Percentiles rank a stretch among this genome's conserved stretches.
phyloP scores from a whole-genome alignment of 2,329 filamentous ascomycete species.

The Chalaropsis thielavioides region DNA sequence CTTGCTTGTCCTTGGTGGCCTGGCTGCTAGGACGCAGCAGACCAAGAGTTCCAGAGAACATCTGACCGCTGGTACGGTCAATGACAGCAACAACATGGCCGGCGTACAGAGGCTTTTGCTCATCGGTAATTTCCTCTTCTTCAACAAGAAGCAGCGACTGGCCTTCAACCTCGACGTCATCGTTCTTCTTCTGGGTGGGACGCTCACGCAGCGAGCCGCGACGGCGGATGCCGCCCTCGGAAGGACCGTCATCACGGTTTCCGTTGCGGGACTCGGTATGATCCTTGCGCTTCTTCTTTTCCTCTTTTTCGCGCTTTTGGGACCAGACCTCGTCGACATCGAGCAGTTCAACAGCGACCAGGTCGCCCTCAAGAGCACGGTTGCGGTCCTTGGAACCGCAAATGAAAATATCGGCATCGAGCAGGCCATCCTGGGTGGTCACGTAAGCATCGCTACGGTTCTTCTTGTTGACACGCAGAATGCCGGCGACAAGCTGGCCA shows the following conservation, averaged over 20 bases:
- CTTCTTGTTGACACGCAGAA: constrained; percentile 98
- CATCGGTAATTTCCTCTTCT: constrained; percentile 96
- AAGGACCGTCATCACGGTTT: constrained; percentile 50
- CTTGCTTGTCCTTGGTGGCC: constrained; percentile 98
- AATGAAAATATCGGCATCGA: constrained; percentile 98
- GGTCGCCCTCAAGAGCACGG: constrained; percentile 85
- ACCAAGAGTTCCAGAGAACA: constrained; percentile 95
- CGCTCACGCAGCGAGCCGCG: constrained; percentile 91
- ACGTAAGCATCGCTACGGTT: constrained; percentile 98
- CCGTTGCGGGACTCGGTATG: constrained; percentile 80
- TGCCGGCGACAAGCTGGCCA: constrained; percentile 88
- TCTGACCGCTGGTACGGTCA: constrained; percentile 91
- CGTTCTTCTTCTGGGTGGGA: constrained; percentile 98
- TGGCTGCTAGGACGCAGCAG: constrained; percentile 92
- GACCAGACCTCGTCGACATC: constrained; percentile 98
- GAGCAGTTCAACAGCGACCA: constrained; percentile 88
- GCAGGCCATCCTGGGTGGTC: constrained; percentile 68
- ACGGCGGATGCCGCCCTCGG: constrained; percentile 75
- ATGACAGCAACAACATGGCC: constrained; percentile 95
- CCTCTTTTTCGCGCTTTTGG: constrained; percentile 97
- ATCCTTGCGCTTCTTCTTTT: constrained; percentile 99
- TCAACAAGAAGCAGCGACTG: constrained; percentile 93
- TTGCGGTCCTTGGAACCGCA: constrained; percentile 98
- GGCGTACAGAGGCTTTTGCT: constrained; percentile 92
- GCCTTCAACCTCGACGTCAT: constrained; percentile 96